These are phyloP conservation scores for Zygotorulaspora mrakii DNA, from an alignment of 1,139 yeast species.

Conservation along the genomic window DNA sequence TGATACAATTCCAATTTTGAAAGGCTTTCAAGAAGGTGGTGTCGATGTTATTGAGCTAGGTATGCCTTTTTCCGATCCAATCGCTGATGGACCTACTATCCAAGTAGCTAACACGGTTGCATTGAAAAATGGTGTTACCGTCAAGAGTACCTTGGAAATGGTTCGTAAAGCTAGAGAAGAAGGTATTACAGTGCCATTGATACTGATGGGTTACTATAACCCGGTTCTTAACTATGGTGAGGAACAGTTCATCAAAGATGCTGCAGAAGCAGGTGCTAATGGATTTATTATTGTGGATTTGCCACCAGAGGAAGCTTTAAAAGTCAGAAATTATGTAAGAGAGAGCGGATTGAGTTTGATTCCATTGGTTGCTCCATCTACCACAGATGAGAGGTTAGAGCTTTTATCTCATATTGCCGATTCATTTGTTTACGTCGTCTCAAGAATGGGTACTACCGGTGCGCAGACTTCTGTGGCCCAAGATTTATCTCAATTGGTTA, in stretches of 20 bases:
- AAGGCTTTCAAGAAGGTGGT: slow-evolving; percentile 91
- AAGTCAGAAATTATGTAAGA: slow-evolving; percentile 71
- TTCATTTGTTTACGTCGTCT: slow-evolving; percentile 91
- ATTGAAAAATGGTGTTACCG: slow-evolving; percentile 74
- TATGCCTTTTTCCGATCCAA: slow-evolving; percentile 96
- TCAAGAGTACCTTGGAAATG: slow-evolving; percentile 61
- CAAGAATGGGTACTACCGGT: slow-evolving; percentile 98
- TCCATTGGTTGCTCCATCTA: slow-evolving; percentile 94
- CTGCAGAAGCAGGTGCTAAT: slow-evolving; percentile 85
- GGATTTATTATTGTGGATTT: slow-evolving; percentile 93
- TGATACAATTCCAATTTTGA: slow-evolving; percentile 80
- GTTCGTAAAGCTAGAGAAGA: slow-evolving; percentile 69
- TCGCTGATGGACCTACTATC: slow-evolving; percentile 97
- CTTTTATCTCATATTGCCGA: slow-evolving; percentile 82
- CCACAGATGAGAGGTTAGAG: slow-evolving; percentile 82
- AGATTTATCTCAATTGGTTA: slow-evolving; percentile 65
- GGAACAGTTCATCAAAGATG: slow-evolving; percentile 68
- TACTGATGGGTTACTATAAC: slow-evolving; percentile 96
- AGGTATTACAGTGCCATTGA: slow-evolving; percentile 84
- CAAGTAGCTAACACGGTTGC: slow-evolving; percentile 82
- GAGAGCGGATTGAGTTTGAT: slow-evolving; percentile 72
- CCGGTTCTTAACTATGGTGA: slow-evolving; percentile 92
- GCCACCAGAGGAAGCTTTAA: slow-evolving; percentile 96
- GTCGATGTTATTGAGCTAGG: slow-evolving; percentile 94
- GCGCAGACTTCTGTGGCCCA: slow-evolving; percentile 60